A percentile compares a stretch with the other conserved stretches of the same genome.
phyloP scores from a whole-genome alignment of 1,139 yeast genomes.

The Pneumocystis sp. region DNA sequence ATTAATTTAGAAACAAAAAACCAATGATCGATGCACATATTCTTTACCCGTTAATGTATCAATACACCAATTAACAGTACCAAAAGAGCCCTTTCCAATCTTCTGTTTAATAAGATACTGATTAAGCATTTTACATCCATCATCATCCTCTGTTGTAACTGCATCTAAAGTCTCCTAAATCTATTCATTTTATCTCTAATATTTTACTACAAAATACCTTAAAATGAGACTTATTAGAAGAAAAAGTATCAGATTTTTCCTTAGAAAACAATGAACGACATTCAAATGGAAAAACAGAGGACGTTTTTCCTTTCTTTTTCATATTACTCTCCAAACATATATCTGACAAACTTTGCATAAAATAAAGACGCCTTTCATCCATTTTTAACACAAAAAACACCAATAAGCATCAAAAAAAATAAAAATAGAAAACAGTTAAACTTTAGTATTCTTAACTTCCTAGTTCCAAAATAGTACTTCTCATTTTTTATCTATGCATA shows the following conservation, averaged over 20 bases:
- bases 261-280: neutral
- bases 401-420: neutral
- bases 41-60: conserved; percentile 36
- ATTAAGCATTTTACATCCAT: conserved; percentile 24
- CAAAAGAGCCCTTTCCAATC: conserved; percentile 81
- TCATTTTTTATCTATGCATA: too few species aligned
- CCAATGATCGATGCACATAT: conserved; percentile 23
- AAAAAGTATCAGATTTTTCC: neutral
- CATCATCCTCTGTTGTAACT: conserved; percentile 18
- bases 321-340: neutral
- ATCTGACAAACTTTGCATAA: neutral
- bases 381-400: neutral
- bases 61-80: conserved; percentile 70
- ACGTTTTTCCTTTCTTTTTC: neutral
- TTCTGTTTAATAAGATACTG: conserved; percentile 47
- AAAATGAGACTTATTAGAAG: neutral
- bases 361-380: neutral
- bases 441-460: too few species aligned
- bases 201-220: neutral
- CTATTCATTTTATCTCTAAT: conserved; percentile 9
- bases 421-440: too few species aligned
- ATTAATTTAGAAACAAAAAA: neutral
- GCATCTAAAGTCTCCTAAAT: conserved; percentile 14
- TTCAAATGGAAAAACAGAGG: neutral
- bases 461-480: too few species aligned